Evolutionary conservation across 2,329 filamentous ascomycete genomes (phyloP).

Genomic region (Colletotrichum orbiculare): DNA sequence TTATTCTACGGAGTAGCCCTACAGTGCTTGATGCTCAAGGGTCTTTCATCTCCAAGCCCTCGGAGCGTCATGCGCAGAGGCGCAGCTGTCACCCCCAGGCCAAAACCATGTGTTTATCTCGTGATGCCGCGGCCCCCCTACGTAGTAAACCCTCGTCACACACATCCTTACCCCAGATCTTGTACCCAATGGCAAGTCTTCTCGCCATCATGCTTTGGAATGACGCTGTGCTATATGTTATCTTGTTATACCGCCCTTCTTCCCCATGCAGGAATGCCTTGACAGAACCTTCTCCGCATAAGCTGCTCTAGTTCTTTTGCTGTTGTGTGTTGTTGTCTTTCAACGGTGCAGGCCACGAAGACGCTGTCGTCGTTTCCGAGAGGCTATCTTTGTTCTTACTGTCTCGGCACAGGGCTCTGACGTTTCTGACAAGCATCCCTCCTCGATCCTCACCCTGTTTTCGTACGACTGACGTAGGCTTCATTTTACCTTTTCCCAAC

Average conservation of each 20-base stretch:
- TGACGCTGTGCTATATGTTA: neutral
- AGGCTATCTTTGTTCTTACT: neutral
- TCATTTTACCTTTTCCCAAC: neutral
- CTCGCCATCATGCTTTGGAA: neutral
- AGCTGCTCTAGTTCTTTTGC: neutral
- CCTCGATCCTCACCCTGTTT: neutral
- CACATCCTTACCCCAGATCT: no score
- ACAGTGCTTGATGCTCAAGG: neutral
- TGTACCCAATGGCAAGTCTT: no score
- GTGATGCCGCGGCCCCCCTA: conserved; percentile 32
- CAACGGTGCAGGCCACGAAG: neutral
- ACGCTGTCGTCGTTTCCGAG: neutral
- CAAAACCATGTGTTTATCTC: neutral
- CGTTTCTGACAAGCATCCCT: neutral
- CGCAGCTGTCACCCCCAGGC: neutral
- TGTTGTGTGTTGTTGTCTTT: neutral
- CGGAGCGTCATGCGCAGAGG: conserved; percentile 1
- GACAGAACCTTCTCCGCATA: conserved; percentile 27
- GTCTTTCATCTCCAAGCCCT: neutral
- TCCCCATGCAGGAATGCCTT: conserved; percentile 4
- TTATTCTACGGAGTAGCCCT: neutral
- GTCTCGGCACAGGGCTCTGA: neutral
- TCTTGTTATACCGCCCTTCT: neutral
- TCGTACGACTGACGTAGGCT: neutral
- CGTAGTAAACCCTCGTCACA: no score